Base-by-base conservation (phyloP, 805 yeast genomes). In the Saccharomycopsis selenospora region DNA sequence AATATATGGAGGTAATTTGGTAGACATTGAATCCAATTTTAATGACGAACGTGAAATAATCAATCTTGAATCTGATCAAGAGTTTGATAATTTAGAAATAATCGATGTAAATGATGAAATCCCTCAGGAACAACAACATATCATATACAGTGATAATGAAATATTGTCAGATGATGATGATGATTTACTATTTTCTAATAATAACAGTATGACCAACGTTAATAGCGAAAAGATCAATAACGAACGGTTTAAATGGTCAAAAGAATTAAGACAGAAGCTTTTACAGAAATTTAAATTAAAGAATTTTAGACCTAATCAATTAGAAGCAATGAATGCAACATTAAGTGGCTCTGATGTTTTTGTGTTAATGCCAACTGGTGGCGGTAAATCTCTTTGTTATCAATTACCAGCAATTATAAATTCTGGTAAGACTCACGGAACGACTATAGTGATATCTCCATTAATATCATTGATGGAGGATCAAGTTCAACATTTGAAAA, bases 331-430 rank as follows among this genome's bases (percentile, higher is more conserved):
- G 4, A 79, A 82, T 57, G 82, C 95, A 1, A 82, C 86, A 26
- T 59, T 82, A 26, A 62, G 75, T 3, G 96, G 96, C 1, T 73
- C 75, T 40, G 99, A 93, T 63, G 95, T 86, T 0, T 88, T 93
- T 66, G 97, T 93, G 1, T 70, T 93, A 57, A 91, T 93, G 96
- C 99, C 99, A 0, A 93, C 99, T 0, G 99, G 99, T 33, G 99
- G 99, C 45, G 99, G 99, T 45, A 93, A 93, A 61, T 90, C 98
- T 0, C 66, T 93, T 26, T 93, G 99, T 62, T 93, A 90, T 64
- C 99, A 93, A 64, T 70, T 93, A 30, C 98, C 99, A 0, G 96
- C 99, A 0, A 69, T 93, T 40, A 80, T 91, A 1, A 70, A 72
- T 38, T 71, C 82, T 1, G 96, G 96, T 1, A 70, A 63, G 20